Evolutionary conservation across 805 yeast species (phyloP).

Genomic region (Metschnikowia koreensis): DNA sequence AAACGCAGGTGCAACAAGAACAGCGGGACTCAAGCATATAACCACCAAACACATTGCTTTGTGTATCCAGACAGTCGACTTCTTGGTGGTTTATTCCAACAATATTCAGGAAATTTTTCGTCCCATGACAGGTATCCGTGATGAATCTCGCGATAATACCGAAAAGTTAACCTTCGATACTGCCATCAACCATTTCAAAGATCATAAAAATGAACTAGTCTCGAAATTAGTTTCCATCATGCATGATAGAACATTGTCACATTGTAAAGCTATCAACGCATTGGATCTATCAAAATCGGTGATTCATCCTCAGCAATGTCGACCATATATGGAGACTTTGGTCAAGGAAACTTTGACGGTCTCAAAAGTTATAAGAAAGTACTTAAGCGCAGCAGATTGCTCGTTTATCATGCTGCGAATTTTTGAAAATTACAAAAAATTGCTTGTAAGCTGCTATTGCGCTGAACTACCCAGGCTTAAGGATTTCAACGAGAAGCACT

Average conservation of each 20-base stretch:
- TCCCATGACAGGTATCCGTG: background rate
- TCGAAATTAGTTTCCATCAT: slow-evolving; percentile 66
- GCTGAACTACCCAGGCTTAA: slow-evolving; percentile 45
- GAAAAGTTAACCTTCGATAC: slow-evolving; percentile 31
- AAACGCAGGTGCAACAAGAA: slow-evolving; percentile 72
- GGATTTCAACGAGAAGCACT: slow-evolving; percentile 53
- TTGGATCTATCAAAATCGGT: slow-evolving; percentile 52
- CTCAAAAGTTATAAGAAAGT: slow-evolving; percentile 55
- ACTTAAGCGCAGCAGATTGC: slow-evolving; percentile 52
- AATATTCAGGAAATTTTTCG: slow-evolving; percentile 24
- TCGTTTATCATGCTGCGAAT: slow-evolving; percentile 46
- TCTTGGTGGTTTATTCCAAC: slow-evolving; percentile 36
- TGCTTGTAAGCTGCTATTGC: slow-evolving; percentile 51
- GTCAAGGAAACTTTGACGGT: slow-evolving; percentile 68
- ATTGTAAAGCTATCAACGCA: slow-evolving; percentile 45
- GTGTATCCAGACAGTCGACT: slow-evolving; percentile 62
- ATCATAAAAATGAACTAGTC: slow-evolving; percentile 63
- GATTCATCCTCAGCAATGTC: slow-evolving; percentile 47
- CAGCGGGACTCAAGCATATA: slow-evolving; percentile 72
- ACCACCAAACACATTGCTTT: slow-evolving; percentile 70
- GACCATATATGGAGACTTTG: slow-evolving; percentile 61
- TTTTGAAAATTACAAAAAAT: slow-evolving; percentile 57
- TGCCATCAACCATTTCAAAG: slow-evolving; percentile 44
- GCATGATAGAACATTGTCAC: slow-evolving; percentile 59
- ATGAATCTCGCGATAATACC: slow-evolving; percentile 1